A percentile compares a stretch with the other conserved stretches of the same genome.
Evolutionary conservation across 257 asterid species (phyloP).

Genomic region (Lavandula angustifolia): DNA sequence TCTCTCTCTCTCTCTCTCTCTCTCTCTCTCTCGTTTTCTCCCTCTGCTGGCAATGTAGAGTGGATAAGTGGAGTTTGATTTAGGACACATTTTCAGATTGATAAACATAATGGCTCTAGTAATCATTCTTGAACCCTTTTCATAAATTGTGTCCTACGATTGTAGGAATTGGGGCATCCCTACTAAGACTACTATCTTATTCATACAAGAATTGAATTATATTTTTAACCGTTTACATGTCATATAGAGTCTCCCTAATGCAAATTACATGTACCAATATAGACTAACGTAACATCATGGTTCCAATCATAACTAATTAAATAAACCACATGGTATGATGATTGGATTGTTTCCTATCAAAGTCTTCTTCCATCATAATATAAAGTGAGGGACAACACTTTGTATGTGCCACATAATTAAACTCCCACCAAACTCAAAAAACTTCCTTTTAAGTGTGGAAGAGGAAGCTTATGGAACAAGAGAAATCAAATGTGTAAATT

Average conservation of each 20-base stretch:
- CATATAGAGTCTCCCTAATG: too few relatives aligned
- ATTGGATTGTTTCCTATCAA: conserved; percentile 38
- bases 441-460: conserved; percentile 22
- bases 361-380: conserved; percentile 35
- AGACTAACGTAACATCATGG: too few relatives aligned
- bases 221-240: too few relatives aligned
- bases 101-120: conserved; percentile 25
- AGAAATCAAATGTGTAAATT: conserved; percentile 44
- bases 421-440: conserved; percentile 48
- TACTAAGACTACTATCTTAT: not conserved
- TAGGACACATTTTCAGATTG: conserved; percentile 29
- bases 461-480: conserved; percentile 61
- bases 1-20: too few relatives aligned
- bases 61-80: conserved; percentile 37
- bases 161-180: conserved; percentile 9
- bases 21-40: too few relatives aligned
- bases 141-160: conserved; percentile 16
- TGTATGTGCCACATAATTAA: conserved; percentile 30
- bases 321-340: not conserved
- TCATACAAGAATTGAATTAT: not conserved
- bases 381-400: conserved; percentile 22
- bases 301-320: not conserved
- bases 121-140: conserved; percentile 25
- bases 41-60: too few relatives aligned
- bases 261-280: too few relatives aligned